Evolutionary conservation across 257 asterid genomes (phyloP), one percentile per base, ranked within the genome.

Genomic region (Ocimum tenuiflorum): DNA sequence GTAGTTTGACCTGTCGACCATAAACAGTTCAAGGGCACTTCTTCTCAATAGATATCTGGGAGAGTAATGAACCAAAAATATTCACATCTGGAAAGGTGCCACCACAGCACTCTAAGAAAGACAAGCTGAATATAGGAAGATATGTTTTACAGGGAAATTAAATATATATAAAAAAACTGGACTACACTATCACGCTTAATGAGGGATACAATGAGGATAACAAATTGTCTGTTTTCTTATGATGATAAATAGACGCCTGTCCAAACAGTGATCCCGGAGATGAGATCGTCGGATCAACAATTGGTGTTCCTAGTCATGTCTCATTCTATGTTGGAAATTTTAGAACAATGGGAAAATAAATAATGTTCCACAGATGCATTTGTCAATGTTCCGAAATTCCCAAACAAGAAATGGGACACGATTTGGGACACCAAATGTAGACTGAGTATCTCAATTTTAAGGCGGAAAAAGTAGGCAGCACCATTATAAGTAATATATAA

Each of bases 1-100:
- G 90, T 74, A 87, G 79, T 92, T 92, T 65, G 99, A 92, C 71
- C 91, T 92, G 75, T 92, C 97, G 68, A 92, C 87, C 99, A 89
- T 87, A 79, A 92, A 92, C 74, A 92, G 65, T 75, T 92, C 99
- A 81, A 92, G 74, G 10, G 96, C 99, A 82, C 99, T 92, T 89
- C 99, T 86, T 80, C 99, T 84, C 82, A 92, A 69, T 68, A 92
- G 95, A 73, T 92, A 92, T 79, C 99, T 92, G 91, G 64, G 77
- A 39, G 58, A 68, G 62, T 13, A 79, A 48, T 38, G 65, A 63
- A 59, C 51, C 61, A 69, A 59, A 35, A 54, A 49, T n/a, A n/a
- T 63, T 63, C 43, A 63, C 48, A 36, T 41, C 36, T 49, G 11
- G 13, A 67, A 65, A 56, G 61, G 60, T 63, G 52, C 47, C 35